Evolutionary conservation across 2,329 filamentous ascomycete genomes (phyloP).

Genomic region (Colletotrichum endophyticum): DNA sequence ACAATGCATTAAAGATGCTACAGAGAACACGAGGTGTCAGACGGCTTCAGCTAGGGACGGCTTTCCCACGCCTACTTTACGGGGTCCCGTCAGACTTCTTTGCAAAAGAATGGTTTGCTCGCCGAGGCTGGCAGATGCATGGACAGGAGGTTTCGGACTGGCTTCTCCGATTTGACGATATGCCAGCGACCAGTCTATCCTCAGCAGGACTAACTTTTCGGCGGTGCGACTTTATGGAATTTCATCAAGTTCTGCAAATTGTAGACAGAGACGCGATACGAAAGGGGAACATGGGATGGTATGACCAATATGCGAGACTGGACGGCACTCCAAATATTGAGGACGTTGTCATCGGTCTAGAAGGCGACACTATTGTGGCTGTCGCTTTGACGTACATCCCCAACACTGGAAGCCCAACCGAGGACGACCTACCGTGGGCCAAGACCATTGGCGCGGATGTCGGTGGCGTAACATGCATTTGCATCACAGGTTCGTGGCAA

Average conservation of each 20-base stretch:
- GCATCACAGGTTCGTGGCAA: constrained; percentile 54
- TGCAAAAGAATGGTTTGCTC: constrained; percentile 57
- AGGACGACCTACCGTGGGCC: constrained; percentile 62
- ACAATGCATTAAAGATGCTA: constrained; percentile 54
- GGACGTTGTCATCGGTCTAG: constrained; percentile 60
- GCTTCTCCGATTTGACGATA: constrained; percentile 56
- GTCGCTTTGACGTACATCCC: constrained; percentile 60
- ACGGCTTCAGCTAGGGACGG: constrained; percentile 61
- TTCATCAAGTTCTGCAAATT: constrained; percentile 51
- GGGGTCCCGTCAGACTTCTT: constrained; percentile 51
- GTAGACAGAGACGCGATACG: constrained; percentile 52
- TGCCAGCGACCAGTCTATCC: constrained; percentile 44
- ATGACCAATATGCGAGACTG: constrained; percentile 61
- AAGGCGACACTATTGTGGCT: constrained; percentile 54
- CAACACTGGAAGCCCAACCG: constrained; percentile 47
- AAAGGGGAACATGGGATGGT: constrained; percentile 60
- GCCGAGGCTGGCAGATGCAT: constrained; percentile 56
- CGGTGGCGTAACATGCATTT: constrained; percentile 66
- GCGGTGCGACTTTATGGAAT: constrained; percentile 50
- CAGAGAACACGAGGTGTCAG: constrained; percentile 55
- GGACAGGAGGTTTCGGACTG: constrained; percentile 54
- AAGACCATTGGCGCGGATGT: constrained; percentile 52
- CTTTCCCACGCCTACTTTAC: constrained; percentile 63
- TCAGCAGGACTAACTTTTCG: constrained; percentile 48
- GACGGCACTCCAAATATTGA: constrained; percentile 51